Percentiles rank a stretch among this genome's conserved stretches.
Evolutionary conservation across 2,329 filamentous ascomycete species (phyloP).

Genomic region (Nemania abortiva): DNA sequence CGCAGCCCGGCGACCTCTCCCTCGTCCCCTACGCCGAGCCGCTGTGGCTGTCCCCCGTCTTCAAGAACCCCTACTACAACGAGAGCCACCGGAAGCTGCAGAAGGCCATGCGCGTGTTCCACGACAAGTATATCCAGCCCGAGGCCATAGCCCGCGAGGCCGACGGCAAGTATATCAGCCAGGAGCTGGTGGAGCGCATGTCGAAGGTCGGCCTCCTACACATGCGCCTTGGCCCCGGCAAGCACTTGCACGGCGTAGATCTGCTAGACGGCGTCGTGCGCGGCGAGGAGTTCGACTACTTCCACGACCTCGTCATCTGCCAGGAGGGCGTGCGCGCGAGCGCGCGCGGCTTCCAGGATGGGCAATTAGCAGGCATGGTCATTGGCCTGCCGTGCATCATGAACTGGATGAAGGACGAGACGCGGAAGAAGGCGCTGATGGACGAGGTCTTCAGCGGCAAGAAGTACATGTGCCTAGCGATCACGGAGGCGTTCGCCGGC

Average conservation of each 20-base stretch:
- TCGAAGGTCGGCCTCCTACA: conserved; percentile 78
- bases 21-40: conserved; percentile 87
- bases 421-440: conserved; percentile 74
- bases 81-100: conserved; percentile 78
- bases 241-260: conserved; percentile 79
- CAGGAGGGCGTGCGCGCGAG: conserved; percentile 80
- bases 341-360: conserved; percentile 85
- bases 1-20: conserved; percentile 77
- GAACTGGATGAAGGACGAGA: conserved; percentile 78
- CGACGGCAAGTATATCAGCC: conserved; percentile 77
- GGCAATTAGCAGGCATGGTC: conserved; percentile 87
- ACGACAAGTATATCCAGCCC: conserved; percentile 76
- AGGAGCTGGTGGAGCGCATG: conserved; percentile 82
- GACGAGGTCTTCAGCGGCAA: conserved; percentile 80
- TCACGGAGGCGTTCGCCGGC: conserved; percentile 90
- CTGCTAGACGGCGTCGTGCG: conserved; percentile 77
- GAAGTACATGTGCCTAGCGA: conserved; percentile 90
- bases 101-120: conserved; percentile 78
- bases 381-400: conserved; percentile 84
- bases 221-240: conserved; percentile 86
- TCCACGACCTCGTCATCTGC: conserved; percentile 81
- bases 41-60: conserved; percentile 81
- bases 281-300: conserved; percentile 87
- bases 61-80: conserved; percentile 84
- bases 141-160: conserved; percentile 82